phyloP scores from a whole-genome alignment of 192 early-diverging fungal species.

The Umbelopsis sp. region DNA sequence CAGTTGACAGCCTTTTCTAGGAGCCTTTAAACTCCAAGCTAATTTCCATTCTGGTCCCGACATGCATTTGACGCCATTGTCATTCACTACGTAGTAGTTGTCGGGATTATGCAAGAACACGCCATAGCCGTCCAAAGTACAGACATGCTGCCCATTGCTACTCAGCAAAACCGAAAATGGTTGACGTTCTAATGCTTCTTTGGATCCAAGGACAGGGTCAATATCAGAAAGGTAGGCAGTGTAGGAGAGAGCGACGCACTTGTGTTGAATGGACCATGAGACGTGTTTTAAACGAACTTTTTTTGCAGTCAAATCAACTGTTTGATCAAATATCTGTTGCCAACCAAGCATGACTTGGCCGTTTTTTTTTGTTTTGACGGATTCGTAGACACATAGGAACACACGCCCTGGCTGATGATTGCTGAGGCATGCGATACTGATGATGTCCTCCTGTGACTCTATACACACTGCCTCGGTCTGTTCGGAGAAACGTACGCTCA shows the following conservation, averaged over 20 bases:
- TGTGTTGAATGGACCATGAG: neutral
- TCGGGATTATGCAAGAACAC: neutral
- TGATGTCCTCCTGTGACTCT: neutral
- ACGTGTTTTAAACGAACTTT: neutral
- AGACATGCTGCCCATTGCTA: neutral
- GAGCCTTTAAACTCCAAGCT: neutral
- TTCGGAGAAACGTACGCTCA: neutral
- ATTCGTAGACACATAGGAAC: neutral
- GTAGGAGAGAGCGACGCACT: neutral
- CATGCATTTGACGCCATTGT: conserved; percentile 12
- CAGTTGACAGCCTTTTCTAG: conserved; percentile 10
- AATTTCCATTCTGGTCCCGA: neutral
- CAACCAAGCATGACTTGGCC: neutral
- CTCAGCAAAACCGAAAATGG: neutral
- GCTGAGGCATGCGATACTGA: neutral
- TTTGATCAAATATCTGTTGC: conserved; percentile 16
- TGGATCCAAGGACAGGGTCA: neutral
- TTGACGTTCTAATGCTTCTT: neutral
- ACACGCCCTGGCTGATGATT: neutral
- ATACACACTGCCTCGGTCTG: neutral
- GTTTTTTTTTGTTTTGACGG: neutral
- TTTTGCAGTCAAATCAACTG: neutral
- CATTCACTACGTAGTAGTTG: neutral
- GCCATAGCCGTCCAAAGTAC: neutral
- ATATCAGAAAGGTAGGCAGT: conserved; percentile 3